Percentiles rank a stretch among this genome's conserved stretches.
Evolutionary conservation across 2,329 filamentous ascomycete genomes (phyloP).

Genomic region (Talaromyces funiculosus): DNA sequence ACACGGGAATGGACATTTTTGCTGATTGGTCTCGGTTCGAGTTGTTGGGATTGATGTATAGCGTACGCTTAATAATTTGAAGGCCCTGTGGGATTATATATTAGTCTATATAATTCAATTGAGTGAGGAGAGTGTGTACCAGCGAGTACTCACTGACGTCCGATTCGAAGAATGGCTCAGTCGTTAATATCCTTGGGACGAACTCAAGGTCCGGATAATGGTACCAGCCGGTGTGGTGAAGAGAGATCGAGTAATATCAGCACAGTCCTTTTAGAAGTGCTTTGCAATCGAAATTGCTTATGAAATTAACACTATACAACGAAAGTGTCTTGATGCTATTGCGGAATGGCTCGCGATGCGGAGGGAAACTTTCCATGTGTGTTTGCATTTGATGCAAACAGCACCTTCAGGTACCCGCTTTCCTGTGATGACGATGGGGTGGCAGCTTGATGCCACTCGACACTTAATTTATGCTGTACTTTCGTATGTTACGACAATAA

Average conservation of each 20-base stretch:
- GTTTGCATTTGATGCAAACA: conserved; percentile 5
- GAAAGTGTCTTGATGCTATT: background rate
- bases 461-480: background rate
- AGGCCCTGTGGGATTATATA: background rate
- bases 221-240: background rate
- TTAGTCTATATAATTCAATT: background rate
- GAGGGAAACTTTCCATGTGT: conserved; percentile 11
- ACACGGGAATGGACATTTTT: conserved; percentile 27
- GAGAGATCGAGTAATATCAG: background rate
- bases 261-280: background rate
- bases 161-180: background rate
- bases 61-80: background rate
- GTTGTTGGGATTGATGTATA: background rate
- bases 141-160: background rate
- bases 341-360: conserved; percentile 5
- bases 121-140: too few relatives aligned
- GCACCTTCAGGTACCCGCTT: background rate
- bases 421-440: background rate
- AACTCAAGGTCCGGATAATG: background rate
- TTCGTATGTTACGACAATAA: background rate
- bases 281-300: background rate
- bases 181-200: background rate
- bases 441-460: background rate
- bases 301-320: background rate
- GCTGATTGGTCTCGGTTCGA: background rate